A percentile compares a stretch with the other conserved stretches of the same genome.
These are phyloP conservation scores for Chaetomium globosum DNA, from an alignment of 2,329 filamentous ascomycete species.

Conservation along the genomic window DNA sequence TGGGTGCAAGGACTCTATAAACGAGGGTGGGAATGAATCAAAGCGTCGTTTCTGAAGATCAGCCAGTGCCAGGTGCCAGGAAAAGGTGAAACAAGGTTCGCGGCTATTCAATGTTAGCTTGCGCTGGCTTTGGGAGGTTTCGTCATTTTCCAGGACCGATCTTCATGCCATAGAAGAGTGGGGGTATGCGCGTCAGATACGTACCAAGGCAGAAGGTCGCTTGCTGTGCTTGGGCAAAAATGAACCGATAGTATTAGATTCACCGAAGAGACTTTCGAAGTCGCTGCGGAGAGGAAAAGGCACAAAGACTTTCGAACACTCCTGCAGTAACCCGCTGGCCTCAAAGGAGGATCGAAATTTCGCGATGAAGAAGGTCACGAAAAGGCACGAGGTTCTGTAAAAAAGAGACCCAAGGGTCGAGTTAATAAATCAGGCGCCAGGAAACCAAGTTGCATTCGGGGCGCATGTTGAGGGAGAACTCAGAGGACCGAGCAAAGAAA, in stretches of 20 bases:
- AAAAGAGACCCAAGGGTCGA: not conserved
- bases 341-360: constrained; percentile 42
- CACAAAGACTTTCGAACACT: constrained; percentile 38
- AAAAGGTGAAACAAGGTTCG: constrained; percentile 45
- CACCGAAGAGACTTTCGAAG: constrained; percentile 37
- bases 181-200: constrained; percentile 27
- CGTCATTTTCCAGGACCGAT: constrained; percentile 41
- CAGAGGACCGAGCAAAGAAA: not conserved
- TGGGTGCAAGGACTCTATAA: constrained; percentile 14
- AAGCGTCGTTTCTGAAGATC: constrained; percentile 29
- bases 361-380: constrained; percentile 35
- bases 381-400: constrained; percentile 32
- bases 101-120: constrained; percentile 40
- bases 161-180: constrained; percentile 43
- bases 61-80: constrained; percentile 36
- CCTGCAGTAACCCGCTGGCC: constrained; percentile 42
- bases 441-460: not conserved
- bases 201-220: constrained; percentile 31
- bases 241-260: constrained; percentile 29
- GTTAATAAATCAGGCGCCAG: constrained; percentile 17
- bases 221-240: constrained; percentile 18
- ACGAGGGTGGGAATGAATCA: constrained; percentile 27
- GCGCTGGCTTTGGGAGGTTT: constrained; percentile 43
- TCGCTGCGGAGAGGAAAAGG: constrained; percentile 35
- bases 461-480: not conserved